A percentile compares a stretch with the other conserved stretches of the same genome.
Conservation (phyloP, 2,329 filamentous ascomycete species). For the Helminthosporium solani region DNA sequence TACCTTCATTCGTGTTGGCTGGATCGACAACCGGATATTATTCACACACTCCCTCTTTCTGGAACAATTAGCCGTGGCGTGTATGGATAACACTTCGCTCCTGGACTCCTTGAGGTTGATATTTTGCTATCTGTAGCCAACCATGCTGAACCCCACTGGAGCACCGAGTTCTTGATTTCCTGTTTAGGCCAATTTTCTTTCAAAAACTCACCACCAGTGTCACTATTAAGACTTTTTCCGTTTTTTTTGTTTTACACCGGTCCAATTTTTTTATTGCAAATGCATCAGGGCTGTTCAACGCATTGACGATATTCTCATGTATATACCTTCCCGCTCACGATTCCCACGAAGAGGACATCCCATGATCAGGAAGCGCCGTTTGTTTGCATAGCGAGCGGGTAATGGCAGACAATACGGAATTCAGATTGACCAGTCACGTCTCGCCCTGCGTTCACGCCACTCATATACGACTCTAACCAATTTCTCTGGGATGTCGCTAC, state of each 20-base stretch:
- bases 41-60: not conserved
- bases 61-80: not conserved
- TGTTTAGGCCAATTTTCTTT: constrained; percentile 7
- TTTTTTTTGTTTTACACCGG: constrained; percentile 11
- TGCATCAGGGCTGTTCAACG: constrained; percentile 20
- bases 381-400: constrained; percentile 36
- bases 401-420: constrained; percentile 15
- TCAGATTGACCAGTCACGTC: constrained; percentile 18
- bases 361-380: constrained; percentile 34
- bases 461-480: constrained; percentile 4
- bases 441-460: constrained; percentile 1
- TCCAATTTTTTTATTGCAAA: constrained; percentile 13
- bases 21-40: constrained; percentile 4
- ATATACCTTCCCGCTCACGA: constrained; percentile 32
- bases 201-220: constrained; percentile 14
- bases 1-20: constrained; percentile 18
- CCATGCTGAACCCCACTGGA: not conserved
- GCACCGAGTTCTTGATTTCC: constrained; percentile 2
- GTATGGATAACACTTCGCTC: constrained; percentile 1
- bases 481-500: constrained; percentile 5
- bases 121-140: not conserved
- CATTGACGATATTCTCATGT: constrained; percentile 29
- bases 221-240: constrained; percentile 8
- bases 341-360: constrained; percentile 29
- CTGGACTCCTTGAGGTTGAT: constrained; percentile 3